These are phyloP conservation scores for Phalaenopsis hybrid DNA, from an alignment of 116 monocot genomes.

Conservation along the genomic window DNA sequence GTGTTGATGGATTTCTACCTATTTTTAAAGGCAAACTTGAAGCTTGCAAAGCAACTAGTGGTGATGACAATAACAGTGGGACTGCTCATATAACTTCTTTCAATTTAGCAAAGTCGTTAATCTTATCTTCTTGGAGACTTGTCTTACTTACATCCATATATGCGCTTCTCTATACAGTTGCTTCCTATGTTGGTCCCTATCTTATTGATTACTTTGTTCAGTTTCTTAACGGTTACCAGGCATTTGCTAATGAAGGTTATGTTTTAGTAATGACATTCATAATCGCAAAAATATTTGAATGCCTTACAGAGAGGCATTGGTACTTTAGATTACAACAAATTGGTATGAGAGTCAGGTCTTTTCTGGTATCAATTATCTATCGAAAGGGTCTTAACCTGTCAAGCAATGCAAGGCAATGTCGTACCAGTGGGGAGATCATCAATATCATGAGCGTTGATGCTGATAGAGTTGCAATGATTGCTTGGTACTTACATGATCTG, in stretches of 20 bases:
- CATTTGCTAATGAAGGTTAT: slow-evolving; percentile 21
- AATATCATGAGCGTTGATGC: slow-evolving; percentile 57
- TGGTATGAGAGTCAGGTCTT: slow-evolving; percentile 21
- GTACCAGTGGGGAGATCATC: slow-evolving; percentile 37
- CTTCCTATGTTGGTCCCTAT: slow-evolving; percentile 41
- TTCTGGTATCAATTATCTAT: slow-evolving; percentile 39
- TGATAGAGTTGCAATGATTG: slow-evolving; percentile 22
- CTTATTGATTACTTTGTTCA: slow-evolving; percentile 38
- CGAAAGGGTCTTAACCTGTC: slow-evolving; percentile 44
- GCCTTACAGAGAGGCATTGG: slow-evolving; percentile 30
- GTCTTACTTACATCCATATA: slow-evolving; percentile 20
- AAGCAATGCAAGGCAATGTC: slow-evolving; percentile 26
- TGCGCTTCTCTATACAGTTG: slow-evolving; percentile 16
- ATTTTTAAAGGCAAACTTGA: slow-evolving; percentile 24
- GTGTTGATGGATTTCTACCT: slow-evolving; percentile 14
- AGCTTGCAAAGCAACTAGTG: slow-evolving; percentile 5
- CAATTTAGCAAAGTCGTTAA: slow-evolving; percentile 25
- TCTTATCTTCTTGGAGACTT: slow-evolving; percentile 18
- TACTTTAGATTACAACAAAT: slow-evolving; percentile 27
- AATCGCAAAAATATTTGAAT: slow-evolving; percentile 27
- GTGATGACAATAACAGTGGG: neutral
- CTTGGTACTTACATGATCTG: slow-evolving; percentile 34
- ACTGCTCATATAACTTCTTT: slow-evolving; percentile 18
- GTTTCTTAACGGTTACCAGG: slow-evolving; percentile 23
- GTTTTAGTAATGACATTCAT: slow-evolving; percentile 34